Percentiles rank a stretch among this genome's conserved stretches.
Conservation (phyloP, 78 protist species). For the Polysphondylium violaceum region DNA sequence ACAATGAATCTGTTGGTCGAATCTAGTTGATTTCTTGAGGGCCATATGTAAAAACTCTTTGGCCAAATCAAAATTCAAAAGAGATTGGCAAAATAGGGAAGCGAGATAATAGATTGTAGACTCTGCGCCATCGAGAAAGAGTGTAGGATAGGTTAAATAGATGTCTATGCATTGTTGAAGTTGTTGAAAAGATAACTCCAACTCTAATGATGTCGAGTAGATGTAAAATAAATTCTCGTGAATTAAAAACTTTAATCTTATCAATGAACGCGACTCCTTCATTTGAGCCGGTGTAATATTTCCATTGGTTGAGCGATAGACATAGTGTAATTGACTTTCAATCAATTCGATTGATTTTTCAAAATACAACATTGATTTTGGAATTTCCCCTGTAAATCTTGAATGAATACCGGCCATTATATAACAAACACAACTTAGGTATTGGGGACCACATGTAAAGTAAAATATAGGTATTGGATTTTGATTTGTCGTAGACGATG, state of each 20-base stretch:
- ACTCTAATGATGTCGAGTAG: not conserved
- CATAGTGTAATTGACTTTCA: slow-evolving; percentile 7
- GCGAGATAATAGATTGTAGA: slow-evolving; percentile 30
- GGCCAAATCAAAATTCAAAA: slow-evolving; percentile 5
- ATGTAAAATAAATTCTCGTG: slow-evolving; percentile 54
- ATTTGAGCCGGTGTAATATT: slow-evolving; percentile 26
- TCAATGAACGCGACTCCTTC: slow-evolving; percentile 36
- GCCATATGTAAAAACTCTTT: slow-evolving; percentile 14
- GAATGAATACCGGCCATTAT: slow-evolving; percentile 14
- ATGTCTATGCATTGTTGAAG: slow-evolving; percentile 21
- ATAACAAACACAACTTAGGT: slow-evolving; percentile 28
- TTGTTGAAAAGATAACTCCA: slow-evolving; percentile 16
- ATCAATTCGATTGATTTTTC: slow-evolving; percentile 29
- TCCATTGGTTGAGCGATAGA: not conserved
- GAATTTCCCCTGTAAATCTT: slow-evolving; percentile 19
- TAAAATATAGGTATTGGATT: slow-evolving; percentile 18
- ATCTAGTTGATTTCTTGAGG: slow-evolving; percentile 56
- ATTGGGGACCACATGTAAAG: slow-evolving; percentile 17
- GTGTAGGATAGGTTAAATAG: slow-evolving; percentile 9
- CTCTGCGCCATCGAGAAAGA: slow-evolving; percentile 49
- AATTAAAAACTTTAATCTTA: slow-evolving; percentile 40
- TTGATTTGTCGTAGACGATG: too few species aligned
- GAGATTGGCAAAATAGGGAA: slow-evolving; percentile 23
- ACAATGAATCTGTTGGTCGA: slow-evolving; percentile 61
- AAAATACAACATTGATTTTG: slow-evolving; percentile 4